Evolutionary conservation across 331 rosid genomes (phyloP), one percentile per base, ranked within the genome.

Genomic region (Pyrus hybrid): DNA sequence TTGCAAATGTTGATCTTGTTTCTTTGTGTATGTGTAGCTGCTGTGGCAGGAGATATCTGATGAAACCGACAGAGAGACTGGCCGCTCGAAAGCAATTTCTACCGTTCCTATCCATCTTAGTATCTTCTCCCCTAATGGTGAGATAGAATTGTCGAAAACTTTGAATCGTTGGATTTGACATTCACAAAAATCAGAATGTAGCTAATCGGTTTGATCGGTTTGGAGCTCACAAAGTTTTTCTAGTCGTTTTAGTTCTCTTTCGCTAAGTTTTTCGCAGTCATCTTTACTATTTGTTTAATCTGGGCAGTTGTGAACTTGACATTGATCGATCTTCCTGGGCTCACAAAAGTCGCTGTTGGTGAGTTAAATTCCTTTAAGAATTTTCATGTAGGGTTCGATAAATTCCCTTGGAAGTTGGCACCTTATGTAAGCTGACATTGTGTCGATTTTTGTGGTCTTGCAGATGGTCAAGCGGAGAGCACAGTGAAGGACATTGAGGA

Each of bases 281-380:
- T 66, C 54, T 16, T 49, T 14, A 58, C 33, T 25, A 20, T 67
- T 45, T 78, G 47, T 70, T 69, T 63, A 32, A 45, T 9, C 47
- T 21, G 63, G 72, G 71, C 84, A 85, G 89, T 85, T 63, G 89
- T 85, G 61, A 85, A 85, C 73, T 68, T 85, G 84, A 82, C 89
- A 29, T 64, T 85, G 26, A 20, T 85, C 30, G 89, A 85, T 85
- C 86, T 85, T 73, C 89, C 89, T 68, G 89, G 89, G 63, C 84
- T 85, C 45, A 85, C 89, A 30, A 85, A 85, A 75, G 89, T 85
- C 74, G 89, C 86, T 32, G 80, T 85, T 58, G 88, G 88, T 85
- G 66, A 82, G 85, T 74, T 20, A 63, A 14, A 60, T 23, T 32
- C 41, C 28, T 53, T 29, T 17, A 8, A 63, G 20, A 7, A 45